These are phyloP conservation scores for Colletotrichum sp. DNA, from an alignment of 2,329 filamentous ascomycete species.

Conservation along the genomic window DNA sequence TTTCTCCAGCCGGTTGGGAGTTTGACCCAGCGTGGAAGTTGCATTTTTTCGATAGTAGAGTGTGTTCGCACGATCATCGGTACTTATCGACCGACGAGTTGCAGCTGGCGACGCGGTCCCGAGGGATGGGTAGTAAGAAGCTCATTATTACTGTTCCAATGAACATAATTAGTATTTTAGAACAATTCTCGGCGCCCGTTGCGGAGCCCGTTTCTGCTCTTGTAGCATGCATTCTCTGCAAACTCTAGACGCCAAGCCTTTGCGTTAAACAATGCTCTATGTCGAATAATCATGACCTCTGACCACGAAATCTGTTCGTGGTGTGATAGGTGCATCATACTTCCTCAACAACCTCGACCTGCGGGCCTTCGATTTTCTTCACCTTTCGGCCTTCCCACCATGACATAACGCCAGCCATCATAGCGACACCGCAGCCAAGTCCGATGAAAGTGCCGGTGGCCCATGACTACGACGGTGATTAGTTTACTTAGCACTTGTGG, in stretches of 20 bases:
- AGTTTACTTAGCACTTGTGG: neutral
- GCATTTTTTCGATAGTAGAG: too few species aligned
- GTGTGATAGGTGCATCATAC: neutral
- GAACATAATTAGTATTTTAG: neutral
- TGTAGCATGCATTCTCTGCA: neutral
- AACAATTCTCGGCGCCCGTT: rapidly evolving
- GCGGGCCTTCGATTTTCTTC: slow-evolving; percentile 28
- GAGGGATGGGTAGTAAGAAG: too few species aligned
- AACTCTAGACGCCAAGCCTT: neutral
- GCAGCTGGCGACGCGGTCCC: too few species aligned
- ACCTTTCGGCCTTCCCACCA: slow-evolving; percentile 30
- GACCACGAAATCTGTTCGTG: rapidly evolving
- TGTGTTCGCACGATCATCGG: too few species aligned
- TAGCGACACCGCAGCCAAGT: slow-evolving; percentile 27
- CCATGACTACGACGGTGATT: neutral
- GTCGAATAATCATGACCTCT: neutral
- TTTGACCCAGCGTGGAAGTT: too few species aligned
- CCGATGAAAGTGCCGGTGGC: slow-evolving; percentile 28
- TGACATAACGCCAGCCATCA: slow-evolving; percentile 28
- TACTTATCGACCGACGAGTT: too few species aligned
- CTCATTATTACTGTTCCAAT: neutral
- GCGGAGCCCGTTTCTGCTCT: neutral
- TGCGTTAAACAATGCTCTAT: neutral
- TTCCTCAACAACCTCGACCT: slow-evolving; percentile 22
- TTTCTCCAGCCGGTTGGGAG: too few species aligned